Percentiles rank a stretch among this genome's conserved stretches.
These are phyloP conservation scores for Claviceps spartinae DNA, from an alignment of 2,329 filamentous ascomycete genomes.

Conservation along the genomic window DNA sequence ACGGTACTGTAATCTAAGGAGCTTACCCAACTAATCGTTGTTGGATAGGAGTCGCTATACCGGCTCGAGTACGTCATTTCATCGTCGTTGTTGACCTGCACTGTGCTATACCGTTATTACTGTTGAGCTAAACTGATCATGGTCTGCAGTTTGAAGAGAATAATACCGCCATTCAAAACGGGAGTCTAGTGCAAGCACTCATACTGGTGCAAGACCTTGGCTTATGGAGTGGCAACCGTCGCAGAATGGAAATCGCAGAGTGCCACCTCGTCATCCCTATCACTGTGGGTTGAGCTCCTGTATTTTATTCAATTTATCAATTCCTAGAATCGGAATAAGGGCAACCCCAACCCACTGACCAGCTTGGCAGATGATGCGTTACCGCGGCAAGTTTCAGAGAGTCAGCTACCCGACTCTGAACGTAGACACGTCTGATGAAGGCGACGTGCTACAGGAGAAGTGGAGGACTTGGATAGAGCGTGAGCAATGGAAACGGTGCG, in stretches of 20 bases:
- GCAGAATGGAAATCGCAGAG: slow-evolving; percentile 44
- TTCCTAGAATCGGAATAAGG: neutral
- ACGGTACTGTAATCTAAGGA: neutral
- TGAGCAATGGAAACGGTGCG: slow-evolving; percentile 53
- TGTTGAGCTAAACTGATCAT: neutral
- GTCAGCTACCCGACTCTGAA: slow-evolving; percentile 38
- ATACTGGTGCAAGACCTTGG: slow-evolving; percentile 35
- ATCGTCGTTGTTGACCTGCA: neutral
- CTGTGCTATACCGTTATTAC: too few species aligned
- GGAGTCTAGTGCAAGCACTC: slow-evolving; percentile 35
- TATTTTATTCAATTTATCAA: neutral
- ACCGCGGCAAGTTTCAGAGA: slow-evolving; percentile 44
- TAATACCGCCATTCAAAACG: slow-evolving; percentile 30
- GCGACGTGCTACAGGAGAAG: slow-evolving; percentile 44
- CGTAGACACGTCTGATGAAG: slow-evolving; percentile 40
- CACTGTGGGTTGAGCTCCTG: slow-evolving; percentile 21
- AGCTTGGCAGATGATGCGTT: slow-evolving; percentile 34
- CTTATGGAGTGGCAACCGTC: slow-evolving; percentile 39
- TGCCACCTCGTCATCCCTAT: slow-evolving; percentile 32
- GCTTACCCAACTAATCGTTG: neutral
- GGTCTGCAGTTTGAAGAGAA: slow-evolving; percentile 32
- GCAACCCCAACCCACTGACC: slow-evolving; percentile 8
- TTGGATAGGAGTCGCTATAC: slow-evolving; percentile 17
- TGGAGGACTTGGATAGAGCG: slow-evolving; percentile 52
- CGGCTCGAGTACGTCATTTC: slow-evolving; percentile 14